phyloP scores from a whole-genome alignment of 805 yeast species.

The Lachancea nothofagi region DNA sequence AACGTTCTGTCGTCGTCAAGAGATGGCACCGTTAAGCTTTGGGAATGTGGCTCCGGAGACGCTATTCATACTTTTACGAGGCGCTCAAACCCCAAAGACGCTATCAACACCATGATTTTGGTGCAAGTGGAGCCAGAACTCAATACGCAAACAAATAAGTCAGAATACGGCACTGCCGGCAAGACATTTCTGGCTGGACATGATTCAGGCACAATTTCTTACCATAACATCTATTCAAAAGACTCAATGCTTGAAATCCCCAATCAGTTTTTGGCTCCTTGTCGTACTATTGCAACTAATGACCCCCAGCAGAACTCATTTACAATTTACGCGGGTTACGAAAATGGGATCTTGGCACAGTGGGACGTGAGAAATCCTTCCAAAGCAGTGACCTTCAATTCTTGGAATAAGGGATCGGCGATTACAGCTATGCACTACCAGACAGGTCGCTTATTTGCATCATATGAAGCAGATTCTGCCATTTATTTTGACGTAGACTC shows the following conservation, averaged over 20 bases:
- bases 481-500: conserved; percentile 9
- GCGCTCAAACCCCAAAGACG: conserved; percentile 33
- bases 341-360: conserved; percentile 31
- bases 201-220: conserved; percentile 34
- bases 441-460: conserved; percentile 13
- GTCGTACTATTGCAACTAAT: conserved; percentile 16
- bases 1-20: conserved; percentile 51
- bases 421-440: conserved; percentile 20
- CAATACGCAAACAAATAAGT: conserved; percentile 21
- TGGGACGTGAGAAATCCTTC: conserved; percentile 38
- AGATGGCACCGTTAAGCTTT: conserved; percentile 54
- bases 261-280: conserved; percentile 25
- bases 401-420: conserved; percentile 18
- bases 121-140: conserved; percentile 2
- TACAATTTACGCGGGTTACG: conserved; percentile 34
- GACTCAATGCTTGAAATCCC: conserved; percentile 24
- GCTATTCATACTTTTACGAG: conserved; percentile 39
- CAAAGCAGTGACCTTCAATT: conserved; percentile 12
- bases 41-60: conserved; percentile 64
- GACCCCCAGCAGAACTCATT: neutral
- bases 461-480: conserved; percentile 36
- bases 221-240: conserved; percentile 36
- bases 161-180: conserved; percentile 47
- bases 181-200: conserved; percentile 42
- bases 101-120: conserved; percentile 28